phyloP scores from a whole-genome alignment of 495 filamentous ascomycete species.

The Patellaria atrata region DNA sequence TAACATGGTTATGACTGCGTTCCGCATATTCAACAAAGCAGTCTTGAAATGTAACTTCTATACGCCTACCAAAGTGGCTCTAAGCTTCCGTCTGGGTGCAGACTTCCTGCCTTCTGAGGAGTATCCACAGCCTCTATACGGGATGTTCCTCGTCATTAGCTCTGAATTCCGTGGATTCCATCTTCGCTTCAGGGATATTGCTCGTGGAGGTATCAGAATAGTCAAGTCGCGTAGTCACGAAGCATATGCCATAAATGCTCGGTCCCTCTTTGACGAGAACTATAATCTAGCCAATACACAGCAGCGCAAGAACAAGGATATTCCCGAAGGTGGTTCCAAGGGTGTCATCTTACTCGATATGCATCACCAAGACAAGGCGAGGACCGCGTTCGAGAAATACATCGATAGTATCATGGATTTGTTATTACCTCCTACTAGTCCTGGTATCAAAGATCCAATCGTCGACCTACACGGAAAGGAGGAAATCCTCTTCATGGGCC shows the following conservation, averaged over 20 bases:
- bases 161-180: constrained; percentile 96
- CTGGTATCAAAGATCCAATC: constrained; percentile 97
- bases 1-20: constrained; percentile 95
- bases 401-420: constrained; percentile 97
- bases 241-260: constrained; percentile 88
- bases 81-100: constrained; percentile 90
- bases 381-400: constrained; percentile 95
- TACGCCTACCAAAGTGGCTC: constrained; percentile 94
- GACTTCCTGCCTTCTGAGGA: constrained; percentile 78
- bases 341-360: constrained; percentile 92
- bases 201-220: constrained; percentile 92
- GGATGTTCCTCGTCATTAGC: constrained; percentile 96
- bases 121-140: constrained; percentile 86
- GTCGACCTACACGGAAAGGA: constrained; percentile 87
- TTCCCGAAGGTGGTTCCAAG: constrained; percentile 97
- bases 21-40: constrained; percentile 81
- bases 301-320: constrained; percentile 99
- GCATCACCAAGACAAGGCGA: constrained; percentile 80
- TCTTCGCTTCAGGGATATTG: constrained; percentile 92
- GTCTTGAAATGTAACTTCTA: constrained; percentile 98
- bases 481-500: constrained; percentile 96
- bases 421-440: constrained; percentile 72
- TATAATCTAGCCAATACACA: constrained; percentile 97
- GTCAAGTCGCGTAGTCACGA: constrained; percentile 94
- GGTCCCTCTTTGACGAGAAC: constrained; percentile 94